A percentile compares a stretch with the other conserved stretches of the same genome.
Conservation (phyloP, 768 basidiomycete genomes). For the Pleurotus sapidus region DNA sequence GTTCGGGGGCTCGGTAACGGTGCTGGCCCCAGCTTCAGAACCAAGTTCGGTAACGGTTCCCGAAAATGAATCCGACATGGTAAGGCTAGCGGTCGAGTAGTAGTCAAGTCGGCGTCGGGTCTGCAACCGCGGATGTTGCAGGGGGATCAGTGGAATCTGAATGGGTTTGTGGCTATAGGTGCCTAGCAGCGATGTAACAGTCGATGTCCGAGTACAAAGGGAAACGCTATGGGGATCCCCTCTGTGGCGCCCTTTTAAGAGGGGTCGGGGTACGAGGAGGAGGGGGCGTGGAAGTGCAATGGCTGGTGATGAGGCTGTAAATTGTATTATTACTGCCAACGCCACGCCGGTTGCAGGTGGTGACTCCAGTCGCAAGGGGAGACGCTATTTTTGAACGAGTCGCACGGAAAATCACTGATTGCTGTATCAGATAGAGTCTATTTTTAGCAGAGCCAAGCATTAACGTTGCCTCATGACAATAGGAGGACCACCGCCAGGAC, state of each 20-base stretch:
- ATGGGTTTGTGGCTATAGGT: conserved; percentile 1
- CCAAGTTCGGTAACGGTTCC: too few species aligned
- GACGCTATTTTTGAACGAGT: neutral
- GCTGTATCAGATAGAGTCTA: neutral
- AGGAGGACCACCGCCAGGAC: too few species aligned
- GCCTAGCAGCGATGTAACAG: neutral
- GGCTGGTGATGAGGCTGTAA: too few species aligned
- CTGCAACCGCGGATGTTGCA: neutral
- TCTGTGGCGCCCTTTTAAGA: too few species aligned
- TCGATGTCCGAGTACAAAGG: neutral
- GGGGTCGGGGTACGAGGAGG: too few species aligned
- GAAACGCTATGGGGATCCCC: neutral
- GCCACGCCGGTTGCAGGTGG: too few species aligned
- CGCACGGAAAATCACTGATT: neutral
- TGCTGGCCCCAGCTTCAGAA: neutral
- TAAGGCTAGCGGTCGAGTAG: neutral
- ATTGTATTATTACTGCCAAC: too few species aligned
- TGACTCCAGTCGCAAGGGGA: neutral
- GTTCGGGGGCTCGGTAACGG: neutral
- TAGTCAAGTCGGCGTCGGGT: neutral
- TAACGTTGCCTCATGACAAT: neutral
- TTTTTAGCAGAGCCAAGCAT: neutral
- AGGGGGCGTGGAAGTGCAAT: too few species aligned
- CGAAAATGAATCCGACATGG: too few species aligned
- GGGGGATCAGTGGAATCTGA: neutral